phyloP scores from a whole-genome alignment of 2,329 filamentous ascomycete genomes.

The Xylariales sp. region DNA sequence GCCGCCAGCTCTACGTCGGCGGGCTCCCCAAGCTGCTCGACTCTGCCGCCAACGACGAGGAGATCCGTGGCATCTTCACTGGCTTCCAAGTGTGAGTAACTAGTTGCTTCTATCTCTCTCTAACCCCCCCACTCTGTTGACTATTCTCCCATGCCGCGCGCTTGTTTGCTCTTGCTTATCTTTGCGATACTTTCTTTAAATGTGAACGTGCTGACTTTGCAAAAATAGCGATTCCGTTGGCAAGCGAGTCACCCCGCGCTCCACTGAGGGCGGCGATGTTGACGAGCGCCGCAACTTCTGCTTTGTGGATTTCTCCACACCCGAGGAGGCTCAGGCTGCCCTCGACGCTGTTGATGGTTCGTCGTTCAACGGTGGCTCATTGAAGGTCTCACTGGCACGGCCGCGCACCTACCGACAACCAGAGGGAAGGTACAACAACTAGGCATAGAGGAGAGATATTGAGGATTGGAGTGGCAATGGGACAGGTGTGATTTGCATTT shows the following conservation, averaged over 20 bases:
- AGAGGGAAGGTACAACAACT: too few relatives aligned
- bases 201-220: not conserved
- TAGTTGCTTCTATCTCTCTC: too few relatives aligned
- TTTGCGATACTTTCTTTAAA: not conserved
- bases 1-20: conserved; percentile 44
- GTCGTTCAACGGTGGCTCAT: conserved; percentile 13
- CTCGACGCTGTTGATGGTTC: conserved; percentile 35
- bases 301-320: conserved; percentile 58
- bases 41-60: conserved; percentile 39
- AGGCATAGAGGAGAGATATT: too few relatives aligned
- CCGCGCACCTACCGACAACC: too few relatives aligned
- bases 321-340: conserved; percentile 49
- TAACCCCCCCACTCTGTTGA: too few relatives aligned
- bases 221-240: conserved; percentile 31
- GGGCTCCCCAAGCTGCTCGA: conserved; percentile 44
- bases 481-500: too few relatives aligned
- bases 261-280: conserved; percentile 43
- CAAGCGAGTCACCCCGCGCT: conserved; percentile 55
- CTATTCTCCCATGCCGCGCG: too few relatives aligned
- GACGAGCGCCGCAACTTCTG: conserved; percentile 58
- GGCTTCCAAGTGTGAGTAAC: conserved; percentile 40
- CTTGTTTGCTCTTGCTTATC: too few relatives aligned
- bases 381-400: conserved; percentile 22
- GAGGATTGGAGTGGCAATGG: too few relatives aligned
- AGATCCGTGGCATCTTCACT: conserved; percentile 42